A percentile compares a stretch with the other conserved stretches of the same genome.
Evolutionary conservation across 441 rosid species (phyloP).

Genomic region (Brassica hybrid): DNA sequence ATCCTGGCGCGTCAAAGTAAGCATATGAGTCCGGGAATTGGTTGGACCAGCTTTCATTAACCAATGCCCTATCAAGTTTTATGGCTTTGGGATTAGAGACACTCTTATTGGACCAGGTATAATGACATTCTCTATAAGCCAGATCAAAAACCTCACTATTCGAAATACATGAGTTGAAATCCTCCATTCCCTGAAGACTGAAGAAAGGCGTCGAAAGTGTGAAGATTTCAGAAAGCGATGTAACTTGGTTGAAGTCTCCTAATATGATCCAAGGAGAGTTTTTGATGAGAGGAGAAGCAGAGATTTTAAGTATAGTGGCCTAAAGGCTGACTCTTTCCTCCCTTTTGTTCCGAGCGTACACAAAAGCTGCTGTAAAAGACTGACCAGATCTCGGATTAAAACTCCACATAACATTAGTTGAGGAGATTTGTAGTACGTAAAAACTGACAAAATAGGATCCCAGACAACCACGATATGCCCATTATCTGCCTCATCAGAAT

Average conservation of each 20-base stretch:
- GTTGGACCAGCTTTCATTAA: neutral
- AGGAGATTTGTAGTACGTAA: neutral
- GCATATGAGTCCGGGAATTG: neutral
- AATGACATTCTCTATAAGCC: neutral
- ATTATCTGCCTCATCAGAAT: neutral
- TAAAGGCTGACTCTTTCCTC: neutral
- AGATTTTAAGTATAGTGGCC: neutral
- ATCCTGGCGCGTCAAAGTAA: neutral
- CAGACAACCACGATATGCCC: neutral
- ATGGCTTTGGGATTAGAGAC: neutral
- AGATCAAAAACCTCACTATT: neutral
- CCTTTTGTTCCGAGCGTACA: neutral
- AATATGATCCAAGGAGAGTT: neutral
- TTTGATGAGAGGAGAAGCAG: neutral
- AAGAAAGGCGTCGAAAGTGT: neutral
- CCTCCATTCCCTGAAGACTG: neutral
- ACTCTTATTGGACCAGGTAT: neutral
- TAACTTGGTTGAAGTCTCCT: neutral
- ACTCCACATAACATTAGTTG: neutral
- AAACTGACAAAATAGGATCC: neutral
- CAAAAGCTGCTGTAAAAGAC: neutral
- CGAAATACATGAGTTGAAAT: neutral
- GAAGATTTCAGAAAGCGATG: neutral
- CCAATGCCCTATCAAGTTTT: neutral
- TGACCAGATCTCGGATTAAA: neutral